phyloP scores from a whole-genome alignment of 2,329 filamentous ascomycete species.

The Ascochyta rabiei region DNA sequence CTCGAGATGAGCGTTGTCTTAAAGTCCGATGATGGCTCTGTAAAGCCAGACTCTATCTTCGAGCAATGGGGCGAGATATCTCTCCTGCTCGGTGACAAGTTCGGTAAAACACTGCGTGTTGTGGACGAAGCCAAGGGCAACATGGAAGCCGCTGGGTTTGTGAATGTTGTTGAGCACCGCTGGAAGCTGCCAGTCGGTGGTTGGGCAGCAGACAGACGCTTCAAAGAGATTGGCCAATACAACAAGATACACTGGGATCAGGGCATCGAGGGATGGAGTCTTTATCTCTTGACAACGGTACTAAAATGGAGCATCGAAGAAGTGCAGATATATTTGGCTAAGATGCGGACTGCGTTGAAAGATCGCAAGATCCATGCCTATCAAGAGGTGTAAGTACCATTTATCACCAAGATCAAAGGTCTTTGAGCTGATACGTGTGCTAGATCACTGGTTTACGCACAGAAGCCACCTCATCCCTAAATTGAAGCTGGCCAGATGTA shows the following conservation, averaged over 20 bases:
- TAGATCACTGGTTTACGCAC: slow-evolving; percentile 29
- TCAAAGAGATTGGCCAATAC: slow-evolving; percentile 58
- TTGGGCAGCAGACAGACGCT: slow-evolving; percentile 46
- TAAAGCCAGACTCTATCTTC: slow-evolving; percentile 26
- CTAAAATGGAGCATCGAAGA: slow-evolving; percentile 52
- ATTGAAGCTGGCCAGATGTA: not conserved
- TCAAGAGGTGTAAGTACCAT: slow-evolving; percentile 30
- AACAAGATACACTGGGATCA: slow-evolving; percentile 36
- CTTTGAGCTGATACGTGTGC: not conserved
- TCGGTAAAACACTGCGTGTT: slow-evolving; percentile 46
- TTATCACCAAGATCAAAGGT: not conserved
- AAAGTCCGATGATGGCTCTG: slow-evolving; percentile 37
- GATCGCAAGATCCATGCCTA: slow-evolving; percentile 38
- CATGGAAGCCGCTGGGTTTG: slow-evolving; percentile 60
- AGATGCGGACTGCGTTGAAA: slow-evolving; percentile 33
- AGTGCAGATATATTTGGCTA: slow-evolving; percentile 50
- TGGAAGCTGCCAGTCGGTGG: slow-evolving; percentile 42
- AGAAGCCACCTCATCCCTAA: slow-evolving; percentile 11
- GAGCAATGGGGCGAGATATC: slow-evolving; percentile 35
- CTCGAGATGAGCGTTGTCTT: slow-evolving; percentile 31
- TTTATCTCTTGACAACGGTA: slow-evolving; percentile 29
- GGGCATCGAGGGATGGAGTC: slow-evolving; percentile 36
- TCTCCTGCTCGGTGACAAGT: slow-evolving; percentile 36
- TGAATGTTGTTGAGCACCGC: slow-evolving; percentile 56
- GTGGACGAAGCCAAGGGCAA: slow-evolving; percentile 49